Conservation (phyloP, 1,284 basidiomycete genomes). For the Apiotrichum montevideense region DNA sequence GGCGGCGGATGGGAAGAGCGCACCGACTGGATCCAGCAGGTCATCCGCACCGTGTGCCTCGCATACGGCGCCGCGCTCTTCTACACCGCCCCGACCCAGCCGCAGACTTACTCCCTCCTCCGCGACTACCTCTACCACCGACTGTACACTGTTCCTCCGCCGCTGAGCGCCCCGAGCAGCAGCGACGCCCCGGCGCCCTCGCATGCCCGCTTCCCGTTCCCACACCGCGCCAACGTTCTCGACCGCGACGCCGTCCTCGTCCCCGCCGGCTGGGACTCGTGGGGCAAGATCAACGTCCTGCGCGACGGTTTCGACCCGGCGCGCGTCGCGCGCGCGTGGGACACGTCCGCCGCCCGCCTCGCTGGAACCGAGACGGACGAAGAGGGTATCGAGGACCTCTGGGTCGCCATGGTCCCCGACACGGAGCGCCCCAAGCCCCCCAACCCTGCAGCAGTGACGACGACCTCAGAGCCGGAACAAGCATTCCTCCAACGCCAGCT, state of each 20-base stretch:
- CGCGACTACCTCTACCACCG: constrained; percentile 83
- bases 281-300: constrained; percentile 89
- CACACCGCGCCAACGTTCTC: constrained; percentile 78
- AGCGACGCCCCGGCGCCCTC: constrained; percentile 49
- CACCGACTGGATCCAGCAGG: constrained; percentile 92
- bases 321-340: constrained; percentile 76
- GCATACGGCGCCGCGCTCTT: constrained; percentile 90
- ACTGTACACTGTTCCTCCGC: constrained; percentile 58
- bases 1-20: constrained; percentile 85
- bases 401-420: constrained; percentile 44
- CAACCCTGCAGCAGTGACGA: constrained; percentile 16
- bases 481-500: constrained; percentile 79
- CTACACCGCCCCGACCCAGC: constrained; percentile 73
- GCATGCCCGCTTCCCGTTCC: constrained; percentile 72
- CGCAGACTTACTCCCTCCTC: constrained; percentile 69
- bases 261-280: constrained; percentile 94
- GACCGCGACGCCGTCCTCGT: constrained; percentile 88
- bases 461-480: constrained; percentile 61
- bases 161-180: constrained; percentile 8
- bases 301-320: constrained; percentile 86
- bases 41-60: constrained; percentile 81
- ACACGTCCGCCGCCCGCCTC: constrained; percentile 45
- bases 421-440: constrained; percentile 20
- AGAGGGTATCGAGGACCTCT: constrained; percentile 41
- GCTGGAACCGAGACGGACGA: constrained; percentile 49